Conservation (phyloP, 1,284 basidiomycete genomes). For the Agroathelia rolfsii region DNA sequence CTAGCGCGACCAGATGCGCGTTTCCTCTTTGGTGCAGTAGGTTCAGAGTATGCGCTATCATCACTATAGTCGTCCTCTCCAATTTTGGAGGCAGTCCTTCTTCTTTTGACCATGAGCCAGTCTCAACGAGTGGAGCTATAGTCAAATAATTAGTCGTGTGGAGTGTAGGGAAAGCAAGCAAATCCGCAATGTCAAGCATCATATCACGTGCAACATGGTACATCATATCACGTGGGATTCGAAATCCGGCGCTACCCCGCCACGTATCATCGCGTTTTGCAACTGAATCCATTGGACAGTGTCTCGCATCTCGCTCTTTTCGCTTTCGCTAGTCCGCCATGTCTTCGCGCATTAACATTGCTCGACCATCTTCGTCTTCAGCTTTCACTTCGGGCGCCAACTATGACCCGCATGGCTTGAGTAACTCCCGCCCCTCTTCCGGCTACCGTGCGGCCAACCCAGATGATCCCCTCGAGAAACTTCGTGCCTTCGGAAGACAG, state of each 20-base stretch:
- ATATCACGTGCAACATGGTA: too few species aligned
- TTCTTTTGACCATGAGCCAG: too few species aligned
- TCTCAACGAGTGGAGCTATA: too few species aligned
- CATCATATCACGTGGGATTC: background rate
- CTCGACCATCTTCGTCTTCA: conserved; percentile 56
- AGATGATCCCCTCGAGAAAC: conserved; percentile 77
- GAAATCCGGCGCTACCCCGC: conserved; percentile 16
- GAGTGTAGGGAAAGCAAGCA: too few species aligned
- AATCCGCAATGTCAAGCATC: too few species aligned
- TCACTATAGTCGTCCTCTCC: too few species aligned
- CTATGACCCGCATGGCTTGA: conserved; percentile 71
- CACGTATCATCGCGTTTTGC: conserved; percentile 5
- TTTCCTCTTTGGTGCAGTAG: too few species aligned
- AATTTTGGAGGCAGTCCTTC: too few species aligned
- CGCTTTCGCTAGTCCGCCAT: conserved; percentile 33
- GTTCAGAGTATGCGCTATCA: too few species aligned
- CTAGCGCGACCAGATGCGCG: too few species aligned
- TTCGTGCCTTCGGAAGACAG: conserved; percentile 68
- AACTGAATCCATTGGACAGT: background rate
- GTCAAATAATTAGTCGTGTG: too few species aligned
- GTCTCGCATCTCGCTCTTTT: background rate
- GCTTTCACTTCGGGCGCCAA: too few species aligned
- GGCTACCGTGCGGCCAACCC: conserved; percentile 71
- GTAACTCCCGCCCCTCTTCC: conserved; percentile 53
- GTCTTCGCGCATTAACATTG: conserved; percentile 77